Conservation (phyloP, 371 early-diverging fungal species). For the Massospora cicadina region DNA sequence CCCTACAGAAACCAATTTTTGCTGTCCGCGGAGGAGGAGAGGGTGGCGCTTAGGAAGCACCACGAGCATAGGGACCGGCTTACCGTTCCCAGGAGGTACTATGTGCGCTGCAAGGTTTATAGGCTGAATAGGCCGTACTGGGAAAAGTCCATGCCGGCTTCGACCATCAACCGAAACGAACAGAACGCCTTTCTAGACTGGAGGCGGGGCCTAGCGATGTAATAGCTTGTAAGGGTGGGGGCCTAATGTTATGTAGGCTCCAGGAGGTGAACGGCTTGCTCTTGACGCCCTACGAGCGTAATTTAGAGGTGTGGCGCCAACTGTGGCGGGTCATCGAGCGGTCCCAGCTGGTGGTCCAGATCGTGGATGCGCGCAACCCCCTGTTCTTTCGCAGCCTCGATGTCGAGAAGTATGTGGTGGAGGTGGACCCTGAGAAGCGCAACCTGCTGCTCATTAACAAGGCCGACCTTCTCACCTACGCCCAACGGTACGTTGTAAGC, state of each 20-base stretch:
- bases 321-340: slow-evolving; percentile 98
- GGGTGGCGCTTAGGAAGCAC: slow-evolving; percentile 50
- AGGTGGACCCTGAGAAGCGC: slow-evolving; percentile 68
- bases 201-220: slow-evolving; percentile 69
- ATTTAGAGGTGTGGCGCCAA: slow-evolving; percentile 99
- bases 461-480: slow-evolving; percentile 82
- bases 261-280: slow-evolving; percentile 81
- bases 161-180: slow-evolving; percentile 64
- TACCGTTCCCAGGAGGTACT: slow-evolving; percentile 52
- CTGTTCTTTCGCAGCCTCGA: slow-evolving; percentile 87
- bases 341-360: slow-evolving; percentile 92
- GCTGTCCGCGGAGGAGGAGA: slow-evolving; percentile 55
- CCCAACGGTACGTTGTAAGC: slow-evolving; percentile 30
- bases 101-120: slow-evolving; percentile 6
- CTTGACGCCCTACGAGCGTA: slow-evolving; percentile 96
- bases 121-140: slow-evolving; percentile 48
- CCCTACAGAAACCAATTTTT: slow-evolving; percentile 67
- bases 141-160: slow-evolving; percentile 68
- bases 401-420: slow-evolving; percentile 75
- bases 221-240: slow-evolving; percentile 14
- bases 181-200: slow-evolving; percentile 77
- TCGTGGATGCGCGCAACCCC: slow-evolving; percentile 99
- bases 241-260: slow-evolving; percentile 20
- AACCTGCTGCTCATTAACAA: slow-evolving; percentile 91
- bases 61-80: slow-evolving; percentile 46